A percentile compares a stretch with the other conserved stretches of the same genome.
Conservation (phyloP, 2,329 filamentous ascomycete species). For the Xylariaceae sp. region DNA sequence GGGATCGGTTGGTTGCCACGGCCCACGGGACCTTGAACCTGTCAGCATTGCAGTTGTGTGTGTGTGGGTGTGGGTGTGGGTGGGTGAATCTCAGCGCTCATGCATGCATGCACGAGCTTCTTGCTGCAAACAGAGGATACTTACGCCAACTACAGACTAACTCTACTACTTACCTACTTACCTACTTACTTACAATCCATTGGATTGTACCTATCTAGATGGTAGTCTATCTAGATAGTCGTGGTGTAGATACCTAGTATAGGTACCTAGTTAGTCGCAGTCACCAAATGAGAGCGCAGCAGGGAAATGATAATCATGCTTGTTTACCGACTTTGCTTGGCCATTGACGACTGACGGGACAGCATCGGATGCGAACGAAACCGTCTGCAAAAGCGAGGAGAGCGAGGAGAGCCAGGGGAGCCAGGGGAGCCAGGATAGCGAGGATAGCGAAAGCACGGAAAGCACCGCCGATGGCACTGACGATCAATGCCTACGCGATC, state of each 20-base stretch:
- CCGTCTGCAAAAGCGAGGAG: too few species aligned
- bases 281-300: too few species aligned
- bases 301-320: background rate
- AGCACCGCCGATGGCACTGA: too few species aligned
- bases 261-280: background rate
- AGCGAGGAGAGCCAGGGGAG: background rate
- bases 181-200: too few species aligned
- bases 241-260: too few species aligned
- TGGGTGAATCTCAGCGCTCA: slow-evolving; percentile 5
- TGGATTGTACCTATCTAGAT: too few species aligned
- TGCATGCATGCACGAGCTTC: slow-evolving; percentile 6
- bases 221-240: too few species aligned
- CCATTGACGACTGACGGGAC: background rate
- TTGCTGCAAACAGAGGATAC: too few species aligned
- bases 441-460: too few species aligned
- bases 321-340: background rate
- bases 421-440: background rate
- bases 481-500: slow-evolving; percentile 7
- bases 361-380: too few species aligned
- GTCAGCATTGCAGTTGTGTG: slow-evolving; percentile 8
- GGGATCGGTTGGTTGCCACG: slow-evolving; percentile 1
- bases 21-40: slow-evolving; percentile 4
- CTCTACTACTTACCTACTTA: too few species aligned
- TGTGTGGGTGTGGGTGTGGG: background rate
- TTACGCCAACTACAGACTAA: too few species aligned